phyloP scores from a whole-genome alignment of 129 eudicot genomes.

The Deinandra increscens region DNA sequence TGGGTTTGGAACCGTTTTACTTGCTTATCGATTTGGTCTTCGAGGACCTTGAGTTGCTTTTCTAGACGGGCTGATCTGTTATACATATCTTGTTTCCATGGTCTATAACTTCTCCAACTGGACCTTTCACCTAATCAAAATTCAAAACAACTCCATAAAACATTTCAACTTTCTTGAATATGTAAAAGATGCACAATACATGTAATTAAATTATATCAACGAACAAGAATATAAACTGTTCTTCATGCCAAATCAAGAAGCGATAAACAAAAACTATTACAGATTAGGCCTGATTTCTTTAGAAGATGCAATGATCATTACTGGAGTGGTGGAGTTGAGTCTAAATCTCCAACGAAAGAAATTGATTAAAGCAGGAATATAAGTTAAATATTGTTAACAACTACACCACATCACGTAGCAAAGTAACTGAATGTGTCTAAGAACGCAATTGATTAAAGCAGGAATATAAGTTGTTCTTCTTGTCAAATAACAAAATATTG shows the following conservation, averaged over 20 bases:
- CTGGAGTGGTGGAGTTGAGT: not conserved
- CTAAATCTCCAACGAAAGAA: not conserved
- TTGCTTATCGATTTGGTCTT: slow-evolving; percentile 70
- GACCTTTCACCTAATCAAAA: slow-evolving; percentile 48
- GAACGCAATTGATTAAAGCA: not conserved
- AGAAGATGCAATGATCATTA: not conserved
- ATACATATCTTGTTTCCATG: slow-evolving; percentile 67
- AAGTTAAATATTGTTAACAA: not conserved
- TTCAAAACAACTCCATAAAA: slow-evolving; percentile 14
- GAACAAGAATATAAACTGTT: not conserved
- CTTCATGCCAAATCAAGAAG: not conserved
- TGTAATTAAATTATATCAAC: not conserved
- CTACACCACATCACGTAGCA: not conserved
- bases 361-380: not conserved
- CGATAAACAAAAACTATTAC: not conserved
- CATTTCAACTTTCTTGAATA: not conserved
- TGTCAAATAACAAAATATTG: not conserved
- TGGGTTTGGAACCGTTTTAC: slow-evolving; percentile 56
- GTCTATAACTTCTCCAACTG: slow-evolving; percentile 43
- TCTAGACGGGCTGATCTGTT: slow-evolving; percentile 60
- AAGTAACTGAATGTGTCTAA: not conserved
- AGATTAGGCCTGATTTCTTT: slow-evolving; percentile 11
- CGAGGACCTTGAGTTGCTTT: slow-evolving; percentile 66
- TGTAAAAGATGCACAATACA: slow-evolving; percentile 11
- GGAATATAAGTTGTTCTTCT: slow-evolving; percentile 10